Evolutionary conservation across 2,329 filamentous ascomycete genomes (phyloP), one percentile per base, ranked within the genome.

Genomic region (Fusarium veterinarium): DNA sequence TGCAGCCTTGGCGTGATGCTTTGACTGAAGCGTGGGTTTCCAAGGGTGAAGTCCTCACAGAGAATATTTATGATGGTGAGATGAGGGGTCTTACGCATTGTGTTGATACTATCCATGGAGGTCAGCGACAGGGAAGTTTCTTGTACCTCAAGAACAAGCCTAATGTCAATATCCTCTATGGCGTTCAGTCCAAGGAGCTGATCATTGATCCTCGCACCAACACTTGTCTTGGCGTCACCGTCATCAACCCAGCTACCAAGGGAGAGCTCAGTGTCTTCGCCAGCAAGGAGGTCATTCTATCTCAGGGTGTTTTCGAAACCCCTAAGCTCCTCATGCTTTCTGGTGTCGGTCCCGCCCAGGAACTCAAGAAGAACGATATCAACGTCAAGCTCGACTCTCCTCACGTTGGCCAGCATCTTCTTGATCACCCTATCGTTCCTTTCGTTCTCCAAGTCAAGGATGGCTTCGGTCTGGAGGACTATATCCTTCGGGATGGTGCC

Each of bases 281-380:
- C 41, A 84, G 79, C 30, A 72, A 85, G 81, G 86, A 88, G 75
- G 86, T 87, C 13, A 86, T 83, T 14, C 78, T 88, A 6, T 83
- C 83, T 0, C 77, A 81, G 20, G 90, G 90, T 23, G 86, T 88
- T 2, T 92, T 88, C 80, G 90, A 92, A 80, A 87, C 87, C 3
- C 90, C 90, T 11, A 90, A 92, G 78, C 80, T 93, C 6, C 86
- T 93, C 17, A 89, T 91, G 81, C 85, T 92, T 4, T 88, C 85
- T 57, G 91, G 91, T n/a, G 85, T 92, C 38, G 91, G 91, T 0
- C 89, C 89, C 0, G 75, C 79, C 16, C 77, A 81, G 0, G 86
- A 90, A 71, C 84, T 93, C 10, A 70, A 83, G 25, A 81, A 83
- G 58, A 85, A 88, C 75, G 80, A 83, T n/a, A 91, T 92, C 69